Evolutionary conservation across 108 stramenopile genomes (phyloP).

Genomic region (Parmales sp.): DNA sequence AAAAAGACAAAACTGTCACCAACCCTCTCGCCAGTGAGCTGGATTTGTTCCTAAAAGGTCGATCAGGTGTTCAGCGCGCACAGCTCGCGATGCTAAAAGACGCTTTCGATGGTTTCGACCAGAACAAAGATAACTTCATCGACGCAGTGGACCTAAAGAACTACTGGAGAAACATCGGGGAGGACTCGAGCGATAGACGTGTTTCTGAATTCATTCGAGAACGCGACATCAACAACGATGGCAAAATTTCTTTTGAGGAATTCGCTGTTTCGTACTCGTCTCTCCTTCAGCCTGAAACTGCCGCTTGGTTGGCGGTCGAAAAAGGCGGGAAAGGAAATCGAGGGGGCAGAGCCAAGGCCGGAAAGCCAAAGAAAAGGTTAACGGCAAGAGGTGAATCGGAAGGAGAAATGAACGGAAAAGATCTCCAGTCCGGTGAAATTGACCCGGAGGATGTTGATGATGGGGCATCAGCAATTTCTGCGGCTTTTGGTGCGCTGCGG

Average conservation of each 20-base stretch:
- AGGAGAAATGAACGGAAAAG: not conserved
- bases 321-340: not conserved
- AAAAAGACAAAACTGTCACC: not conserved
- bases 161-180: not conserved
- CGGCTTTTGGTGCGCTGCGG: not conserved
- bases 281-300: not conserved
- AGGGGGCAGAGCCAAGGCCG: not conserved
- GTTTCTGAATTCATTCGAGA: not conserved
- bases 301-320: not conserved
- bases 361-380: too few relatives aligned
- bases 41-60: not conserved
- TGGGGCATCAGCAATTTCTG: not conserved
- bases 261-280: not conserved
- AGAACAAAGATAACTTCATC: not conserved
- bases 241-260: not conserved
- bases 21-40: not conserved
- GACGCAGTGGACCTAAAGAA: not conserved
- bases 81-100: not conserved
- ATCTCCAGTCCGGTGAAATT: not conserved
- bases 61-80: conserved; percentile 1
- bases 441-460: conserved; percentile 3
- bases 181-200: not conserved
- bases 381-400: too few relatives aligned
- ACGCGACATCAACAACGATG: conserved; percentile 2
- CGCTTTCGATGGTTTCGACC: not conserved